Evolutionary conservation across 2,329 filamentous ascomycete species (phyloP), one percentile per base, ranked within the genome.

Genomic region (Diaporthe citrichinensis): DNA sequence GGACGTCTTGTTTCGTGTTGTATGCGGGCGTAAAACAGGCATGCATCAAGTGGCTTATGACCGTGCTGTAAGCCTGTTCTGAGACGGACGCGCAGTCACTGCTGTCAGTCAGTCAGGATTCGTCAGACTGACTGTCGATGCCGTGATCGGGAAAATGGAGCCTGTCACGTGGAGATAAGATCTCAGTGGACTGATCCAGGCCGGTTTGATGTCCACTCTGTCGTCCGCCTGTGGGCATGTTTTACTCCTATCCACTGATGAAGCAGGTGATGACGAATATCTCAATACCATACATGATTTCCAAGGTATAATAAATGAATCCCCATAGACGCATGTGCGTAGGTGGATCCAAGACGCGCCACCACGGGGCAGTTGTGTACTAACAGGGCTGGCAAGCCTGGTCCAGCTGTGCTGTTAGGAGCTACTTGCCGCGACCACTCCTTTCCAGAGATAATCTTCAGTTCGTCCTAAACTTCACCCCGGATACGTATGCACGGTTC

Each of bases 101-200:
- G 67, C 49, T 59, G 58, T 44, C n/a, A 44, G 59, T 44, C 39
- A 51, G 59, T 57, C 41, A 46, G 28, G 67, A 75, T 75, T 72
- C 59, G 73, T 74, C 74, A 75, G 69, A 65, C 6, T 8, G 34
- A 17, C 31, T 46, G 68, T 53, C 59, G 46, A 65, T 75, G 73
- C 67, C 75, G 75, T 72, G 72, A 74, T 76, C 36, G 53, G 41
- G 65, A 68, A 61, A 49, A n/a, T 25, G 41, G 36, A 25, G 28
- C 41, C 12, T 31, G 73, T 76, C 75, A 76, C 75, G 75, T 76
- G 75, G 53, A 74, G 75, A 74, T 76, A 76, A 76, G 75, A 41
- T 58, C 14, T 3, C 17, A 15, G 31, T 59, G 58, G 34, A 55
- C 46, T 67, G 62, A 51, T 36, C 31, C 28, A 31, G 69, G 41